Base-by-base conservation (phyloP, 75 land plant genomes). In the Adiantum capillusveneris region DNA sequence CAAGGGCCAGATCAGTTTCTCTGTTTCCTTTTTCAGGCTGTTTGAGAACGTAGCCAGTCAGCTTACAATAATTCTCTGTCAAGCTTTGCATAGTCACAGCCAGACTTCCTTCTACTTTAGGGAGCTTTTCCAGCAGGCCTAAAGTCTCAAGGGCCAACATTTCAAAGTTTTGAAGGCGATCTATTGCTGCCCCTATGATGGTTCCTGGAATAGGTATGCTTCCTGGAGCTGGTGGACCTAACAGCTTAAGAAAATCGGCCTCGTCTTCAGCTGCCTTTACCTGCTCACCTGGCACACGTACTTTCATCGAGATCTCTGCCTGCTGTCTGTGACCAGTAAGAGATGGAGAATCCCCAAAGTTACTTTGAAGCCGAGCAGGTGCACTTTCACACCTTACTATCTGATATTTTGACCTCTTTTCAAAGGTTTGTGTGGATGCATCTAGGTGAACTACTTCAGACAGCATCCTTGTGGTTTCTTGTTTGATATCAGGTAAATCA, bases 111-210 rank as follows among this genome's bases (percentile, higher is more conserved):
- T 63, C 65, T 30, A 51, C 31, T 31, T 36, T 58, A 14, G 58
- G 65, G 19, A 63, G 19, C 18, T 46, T 63, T 25, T 63, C 65
- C 18, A 63, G 27, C 9, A 63, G 27, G 12, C 25, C 28, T 29
- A 63, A 6, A 6, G 65, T 63, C 19, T 63, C 65, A 2, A 51
- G 25, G 1, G 65, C 65, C 48, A 63, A 27, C 1, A 7, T 52
- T 27, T 63, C 65, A 50, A 50, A 63, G 19, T 63, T 25, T 31
- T 63, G 48, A 34, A 63, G 41, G 12, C 65, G 65, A 25, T 63
- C 65, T 17, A 44, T 41, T 31, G 31, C 49, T 12, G 50, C 59
- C 3, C 44, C 59, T 58, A 53, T 53, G 25, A 53, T 53, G 25
- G 55, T 53, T 26, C 55, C 55, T 3, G 55, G 55, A 25, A 53